phyloP scores from a whole-genome alignment of 441 rosid species.

The Erodium moschatum region DNA sequence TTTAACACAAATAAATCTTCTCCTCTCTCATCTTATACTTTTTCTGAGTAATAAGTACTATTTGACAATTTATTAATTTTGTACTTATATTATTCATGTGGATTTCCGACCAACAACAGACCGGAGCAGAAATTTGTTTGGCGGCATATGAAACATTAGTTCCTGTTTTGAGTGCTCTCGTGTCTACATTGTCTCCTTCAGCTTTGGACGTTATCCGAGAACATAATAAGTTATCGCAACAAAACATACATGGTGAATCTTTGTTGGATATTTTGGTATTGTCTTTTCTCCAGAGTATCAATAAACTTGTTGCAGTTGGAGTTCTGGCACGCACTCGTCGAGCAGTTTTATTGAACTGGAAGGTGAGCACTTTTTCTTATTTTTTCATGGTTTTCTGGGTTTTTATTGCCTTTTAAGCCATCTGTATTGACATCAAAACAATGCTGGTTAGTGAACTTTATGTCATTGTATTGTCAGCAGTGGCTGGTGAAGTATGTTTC shows the following conservation, averaged over 20 bases:
- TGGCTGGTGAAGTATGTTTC: not conserved
- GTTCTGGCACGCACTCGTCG: conserved; percentile 61
- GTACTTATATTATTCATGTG: conserved; percentile 24
- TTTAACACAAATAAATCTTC: conserved; percentile 17
- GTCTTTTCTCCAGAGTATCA: conserved; percentile 59
- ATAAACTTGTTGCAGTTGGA: conserved; percentile 64
- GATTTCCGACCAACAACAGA: conserved; percentile 34
- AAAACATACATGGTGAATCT: conserved; percentile 35
- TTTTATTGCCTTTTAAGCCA: not conserved
- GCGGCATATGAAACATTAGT: conserved; percentile 79
- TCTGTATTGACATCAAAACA: conserved; percentile 7
- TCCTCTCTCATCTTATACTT: not conserved
- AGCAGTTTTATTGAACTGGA: conserved; percentile 74
- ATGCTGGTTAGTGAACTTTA: not conserved
- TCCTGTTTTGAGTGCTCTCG: conserved; percentile 46
- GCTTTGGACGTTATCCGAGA: conserved; percentile 41
- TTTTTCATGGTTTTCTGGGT: not conserved
- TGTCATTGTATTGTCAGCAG: not conserved
- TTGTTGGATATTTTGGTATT: conserved; percentile 55
- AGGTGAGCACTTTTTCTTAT: conserved; percentile 41
- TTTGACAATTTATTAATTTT: conserved; percentile 12
- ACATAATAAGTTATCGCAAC: conserved; percentile 29
- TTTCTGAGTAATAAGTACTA: not conserved
- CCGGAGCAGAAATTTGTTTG: conserved; percentile 62
- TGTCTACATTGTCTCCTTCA: conserved; percentile 38